phyloP scores from a whole-genome alignment of 2,329 filamentous ascomycete genomes.

The Stachybotrys elegans region DNA sequence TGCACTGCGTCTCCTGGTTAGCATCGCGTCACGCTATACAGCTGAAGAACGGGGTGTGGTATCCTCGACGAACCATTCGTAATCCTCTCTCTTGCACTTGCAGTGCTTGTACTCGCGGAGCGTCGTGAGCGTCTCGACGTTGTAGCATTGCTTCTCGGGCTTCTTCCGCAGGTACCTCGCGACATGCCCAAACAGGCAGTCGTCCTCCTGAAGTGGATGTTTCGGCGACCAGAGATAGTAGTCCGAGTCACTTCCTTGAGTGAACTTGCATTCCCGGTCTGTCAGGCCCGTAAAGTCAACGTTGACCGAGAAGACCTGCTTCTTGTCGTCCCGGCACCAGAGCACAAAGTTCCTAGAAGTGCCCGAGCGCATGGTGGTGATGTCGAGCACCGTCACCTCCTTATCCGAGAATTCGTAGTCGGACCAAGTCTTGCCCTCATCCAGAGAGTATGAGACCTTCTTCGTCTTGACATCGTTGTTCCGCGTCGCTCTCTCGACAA shows the following conservation, averaged over 20 bases:
- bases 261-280: conserved; percentile 64
- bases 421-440: conserved; percentile 77
- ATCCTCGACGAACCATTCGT: conserved; percentile 69
- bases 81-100: conserved; percentile 78
- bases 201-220: conserved; percentile 71
- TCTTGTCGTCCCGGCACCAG: conserved; percentile 63
- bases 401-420: conserved; percentile 68
- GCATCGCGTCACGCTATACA: conserved; percentile 7
- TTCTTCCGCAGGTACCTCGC: conserved; percentile 90
- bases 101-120: conserved; percentile 75
- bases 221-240: conserved; percentile 85
- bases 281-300: conserved; percentile 83
- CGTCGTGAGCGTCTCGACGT: conserved; percentile 65
- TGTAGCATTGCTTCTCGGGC: conserved; percentile 72
- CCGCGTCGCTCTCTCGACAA: conserved; percentile 66
- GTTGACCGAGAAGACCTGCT: conserved; percentile 68
- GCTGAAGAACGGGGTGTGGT: conserved; percentile 9
- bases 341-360: conserved; percentile 87
- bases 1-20: conserved; percentile 53
- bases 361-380: conserved; percentile 85
- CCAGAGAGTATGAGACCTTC: conserved; percentile 66
- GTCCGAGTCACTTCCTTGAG: conserved; percentile 59
- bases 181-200: conserved; percentile 90
- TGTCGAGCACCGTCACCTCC: conserved; percentile 69
- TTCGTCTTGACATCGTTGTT: conserved; percentile 67